Evolutionary conservation across 495 filamentous ascomycete genomes (phyloP).

Genomic region (Hypoxylon crocopeplum): DNA sequence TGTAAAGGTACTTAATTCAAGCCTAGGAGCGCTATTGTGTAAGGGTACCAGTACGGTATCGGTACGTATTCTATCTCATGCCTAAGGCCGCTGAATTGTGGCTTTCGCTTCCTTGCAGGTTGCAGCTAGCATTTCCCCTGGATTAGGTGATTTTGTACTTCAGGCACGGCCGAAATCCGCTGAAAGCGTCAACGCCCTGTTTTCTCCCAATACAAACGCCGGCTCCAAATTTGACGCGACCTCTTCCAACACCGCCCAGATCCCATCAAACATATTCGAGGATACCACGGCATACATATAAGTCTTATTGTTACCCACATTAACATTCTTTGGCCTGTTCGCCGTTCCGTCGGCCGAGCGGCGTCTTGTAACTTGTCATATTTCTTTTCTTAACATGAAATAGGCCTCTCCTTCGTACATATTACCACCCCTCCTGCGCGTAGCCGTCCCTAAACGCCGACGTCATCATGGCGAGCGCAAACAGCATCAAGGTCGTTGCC

Average conservation of each 20-base stretch:
- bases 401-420: conserved; percentile 33
- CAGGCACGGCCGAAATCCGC: conserved; percentile 34
- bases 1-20: too few species aligned
- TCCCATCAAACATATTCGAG: conserved; percentile 3
- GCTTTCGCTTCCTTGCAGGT: conserved; percentile 30
- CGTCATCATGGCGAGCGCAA: conserved; percentile 58
- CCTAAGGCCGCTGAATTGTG: conserved; percentile 7
- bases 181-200: conserved; percentile 27
- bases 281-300: conserved; percentile 10
- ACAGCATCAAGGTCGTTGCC: conserved; percentile 84
- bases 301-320: conserved; percentile 23
- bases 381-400: conserved; percentile 39
- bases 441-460: conserved; percentile 46
- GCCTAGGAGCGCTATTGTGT: too few species aligned
- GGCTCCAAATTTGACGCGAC: conserved; percentile 29
- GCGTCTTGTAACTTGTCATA: conserved; percentile 22
- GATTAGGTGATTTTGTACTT: conserved; percentile 8
- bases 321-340: conserved; percentile 38
- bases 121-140: not conserved
- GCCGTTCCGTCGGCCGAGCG: conserved; percentile 40
- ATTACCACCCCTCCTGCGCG: conserved; percentile 32
- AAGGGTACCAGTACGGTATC: not conserved
- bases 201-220: conserved; percentile 30
- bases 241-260: conserved; percentile 7
- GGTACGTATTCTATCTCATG: not conserved